Evolutionary conservation across 495 filamentous ascomycete species (phyloP).

Genomic region (Podospora appendiculata): DNA sequence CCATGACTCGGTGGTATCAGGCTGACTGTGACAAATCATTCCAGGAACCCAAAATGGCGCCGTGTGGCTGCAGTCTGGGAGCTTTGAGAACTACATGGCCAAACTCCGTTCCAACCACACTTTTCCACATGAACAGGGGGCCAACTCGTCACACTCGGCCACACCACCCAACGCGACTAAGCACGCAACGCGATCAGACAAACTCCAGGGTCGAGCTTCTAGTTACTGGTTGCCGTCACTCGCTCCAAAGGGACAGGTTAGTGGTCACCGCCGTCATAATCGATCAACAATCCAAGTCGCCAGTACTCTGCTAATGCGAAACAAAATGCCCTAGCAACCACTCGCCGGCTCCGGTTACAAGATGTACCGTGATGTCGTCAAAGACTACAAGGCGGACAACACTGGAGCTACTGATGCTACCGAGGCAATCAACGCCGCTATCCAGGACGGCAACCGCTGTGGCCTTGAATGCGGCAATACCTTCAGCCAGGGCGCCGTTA

Average conservation of each 20-base stretch:
- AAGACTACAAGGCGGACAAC: constrained; percentile 1
- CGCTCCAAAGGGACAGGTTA: not conserved
- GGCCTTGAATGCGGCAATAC: not conserved
- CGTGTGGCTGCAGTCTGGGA: constrained; percentile 7
- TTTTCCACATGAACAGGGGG: too few species aligned
- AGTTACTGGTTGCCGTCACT: not conserved
- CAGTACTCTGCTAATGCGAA: too few species aligned
- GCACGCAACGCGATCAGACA: not conserved
- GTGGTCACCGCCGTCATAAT: not conserved
- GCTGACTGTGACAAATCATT: not conserved
- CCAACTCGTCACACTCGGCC: not conserved
- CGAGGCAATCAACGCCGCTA: constrained; percentile 2
- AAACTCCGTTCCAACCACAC: not conserved
- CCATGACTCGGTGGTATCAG: not conserved
- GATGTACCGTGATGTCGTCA: constrained; percentile 1
- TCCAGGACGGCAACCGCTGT: not conserved
- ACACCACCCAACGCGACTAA: not conserved
- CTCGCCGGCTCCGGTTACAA: not conserved
- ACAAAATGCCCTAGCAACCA: not conserved
- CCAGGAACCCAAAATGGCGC: constrained; percentile 8
- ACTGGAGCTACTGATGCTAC: not conserved
- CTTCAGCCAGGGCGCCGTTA: constrained; percentile 35
- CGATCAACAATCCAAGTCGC: too few species aligned
- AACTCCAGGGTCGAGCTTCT: not conserved
- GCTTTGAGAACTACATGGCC: constrained; percentile 3